These are phyloP conservation scores for Trametes hirsuta DNA, from an alignment of 1,284 basidiomycete species.

Conservation along the genomic window DNA sequence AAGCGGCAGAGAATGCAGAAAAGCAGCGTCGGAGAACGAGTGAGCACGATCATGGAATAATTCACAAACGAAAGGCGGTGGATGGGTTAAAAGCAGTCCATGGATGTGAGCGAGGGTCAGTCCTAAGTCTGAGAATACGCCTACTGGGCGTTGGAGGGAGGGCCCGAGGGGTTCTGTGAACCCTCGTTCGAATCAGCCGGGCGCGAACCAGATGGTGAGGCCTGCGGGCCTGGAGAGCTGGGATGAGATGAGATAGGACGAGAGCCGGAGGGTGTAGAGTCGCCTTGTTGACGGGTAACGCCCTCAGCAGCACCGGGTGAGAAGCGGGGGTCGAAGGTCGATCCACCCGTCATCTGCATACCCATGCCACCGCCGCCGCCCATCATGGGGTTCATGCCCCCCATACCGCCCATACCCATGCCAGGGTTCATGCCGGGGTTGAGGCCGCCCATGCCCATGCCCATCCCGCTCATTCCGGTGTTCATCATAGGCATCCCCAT, in stretches of 20 bases:
- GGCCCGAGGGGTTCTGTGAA: constrained; percentile 13
- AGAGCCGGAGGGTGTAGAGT: constrained; percentile 16
- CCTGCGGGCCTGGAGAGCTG: constrained; percentile 28
- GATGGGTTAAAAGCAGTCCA: constrained; percentile 6
- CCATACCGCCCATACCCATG: constrained; percentile 37
- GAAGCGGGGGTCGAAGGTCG: constrained; percentile 29
- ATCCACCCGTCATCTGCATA: constrained; percentile 28
- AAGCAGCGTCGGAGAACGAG: neutral
- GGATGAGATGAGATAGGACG: constrained; percentile 30
- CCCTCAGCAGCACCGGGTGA: constrained; percentile 24
- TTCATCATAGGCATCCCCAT: constrained; percentile 59
- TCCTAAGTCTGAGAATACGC: neutral
- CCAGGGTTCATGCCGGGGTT: constrained; percentile 34
- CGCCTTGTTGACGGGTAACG: constrained; percentile 12
- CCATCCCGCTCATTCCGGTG: constrained; percentile 30
- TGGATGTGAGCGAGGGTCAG: constrained; percentile 3
- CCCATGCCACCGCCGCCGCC: constrained; percentile 15
- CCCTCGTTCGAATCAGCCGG: constrained; percentile 12
- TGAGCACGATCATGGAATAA: neutral
- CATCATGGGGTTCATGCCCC: constrained; percentile 28
- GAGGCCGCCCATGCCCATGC: constrained; percentile 23
- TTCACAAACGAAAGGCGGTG: neutral
- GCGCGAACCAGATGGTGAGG: constrained; percentile 24
- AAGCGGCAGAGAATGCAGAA: neutral
- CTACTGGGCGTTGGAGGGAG: constrained; percentile 13